A percentile compares a stretch with the other conserved stretches of the same genome.
Evolutionary conservation across 2,329 filamentous ascomycete species (phyloP).

Genomic region (Fusarium sp.): DNA sequence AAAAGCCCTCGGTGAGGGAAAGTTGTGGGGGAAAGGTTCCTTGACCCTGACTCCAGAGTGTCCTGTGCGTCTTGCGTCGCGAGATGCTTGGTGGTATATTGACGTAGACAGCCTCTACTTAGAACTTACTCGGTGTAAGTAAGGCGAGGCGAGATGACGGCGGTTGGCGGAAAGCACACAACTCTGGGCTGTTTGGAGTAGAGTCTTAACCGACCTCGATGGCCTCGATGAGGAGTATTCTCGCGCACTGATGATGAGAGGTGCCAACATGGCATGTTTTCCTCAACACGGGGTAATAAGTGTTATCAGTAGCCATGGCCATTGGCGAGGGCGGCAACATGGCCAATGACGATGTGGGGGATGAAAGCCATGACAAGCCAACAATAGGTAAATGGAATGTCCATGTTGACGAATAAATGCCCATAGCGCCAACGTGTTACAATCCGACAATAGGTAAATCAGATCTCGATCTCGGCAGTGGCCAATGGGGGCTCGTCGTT

Average conservation of each 20-base stretch:
- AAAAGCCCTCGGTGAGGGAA: neutral
- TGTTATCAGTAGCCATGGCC: neutral
- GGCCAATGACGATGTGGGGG: neutral
- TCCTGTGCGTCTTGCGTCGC: neutral
- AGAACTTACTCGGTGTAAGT: neutral
- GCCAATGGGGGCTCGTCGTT: neutral
- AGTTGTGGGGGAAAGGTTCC: neutral
- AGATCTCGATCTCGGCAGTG: neutral
- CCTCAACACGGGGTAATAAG: neutral
- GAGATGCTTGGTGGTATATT: neutral
- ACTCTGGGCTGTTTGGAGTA: neutral
- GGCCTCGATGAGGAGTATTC: neutral
- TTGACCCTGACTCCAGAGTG: neutral
- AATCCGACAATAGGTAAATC: neutral
- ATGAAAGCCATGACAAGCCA: neutral
- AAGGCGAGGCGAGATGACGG: neutral
- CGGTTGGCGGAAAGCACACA: neutral
- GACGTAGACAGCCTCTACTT: neutral
- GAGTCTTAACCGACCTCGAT: neutral
- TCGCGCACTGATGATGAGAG: neutral
- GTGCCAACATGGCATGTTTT: neutral
- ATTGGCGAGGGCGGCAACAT: neutral
- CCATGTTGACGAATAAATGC: neutral
- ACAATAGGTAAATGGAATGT: slow-evolving; percentile 1
- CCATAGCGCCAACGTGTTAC: neutral